Evolutionary conservation across 805 yeast genomes (phyloP).

Genomic region (Spathaspora hagerdaliae): DNA sequence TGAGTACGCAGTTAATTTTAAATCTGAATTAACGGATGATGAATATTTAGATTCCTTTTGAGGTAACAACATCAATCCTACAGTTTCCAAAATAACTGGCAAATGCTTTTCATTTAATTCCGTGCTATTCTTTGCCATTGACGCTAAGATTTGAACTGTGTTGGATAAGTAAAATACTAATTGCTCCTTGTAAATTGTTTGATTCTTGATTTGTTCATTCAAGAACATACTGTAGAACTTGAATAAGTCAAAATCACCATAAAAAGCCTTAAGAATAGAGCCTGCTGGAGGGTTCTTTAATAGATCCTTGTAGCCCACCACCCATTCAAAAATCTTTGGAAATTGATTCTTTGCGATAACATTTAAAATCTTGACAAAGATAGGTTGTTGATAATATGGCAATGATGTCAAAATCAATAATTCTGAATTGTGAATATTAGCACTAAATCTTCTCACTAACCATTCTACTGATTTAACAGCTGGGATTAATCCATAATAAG

Average conservation of each 20-base stretch:
- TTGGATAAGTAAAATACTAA: constrained; percentile 76
- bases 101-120: constrained; percentile 45
- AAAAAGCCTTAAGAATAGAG: constrained; percentile 68
- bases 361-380: constrained; percentile 72
- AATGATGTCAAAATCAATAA: constrained; percentile 63
- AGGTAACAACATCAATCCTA: constrained; percentile 48
- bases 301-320: constrained; percentile 61
- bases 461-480: constrained; percentile 86
- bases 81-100: constrained; percentile 55
- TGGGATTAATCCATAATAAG: constrained; percentile 71
- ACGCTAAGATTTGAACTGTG: constrained; percentile 64
- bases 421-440: constrained; percentile 79
- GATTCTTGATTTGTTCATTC: constrained; percentile 45
- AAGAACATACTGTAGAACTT: constrained; percentile 60
- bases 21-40: constrained; percentile 38
- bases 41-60: constrained; percentile 26
- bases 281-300: constrained; percentile 62
- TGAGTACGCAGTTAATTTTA: constrained; percentile 81
- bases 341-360: constrained; percentile 55
- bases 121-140: constrained; percentile 45
- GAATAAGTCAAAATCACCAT: constrained; percentile 61
- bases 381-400: constrained; percentile 74
- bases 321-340: constrained; percentile 78
- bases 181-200: constrained; percentile 61
- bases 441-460: constrained; percentile 87